Percentiles rank a stretch among this genome's conserved stretches.
Conservation (phyloP, 495 filamentous ascomycete genomes). For the Annulohypoxylon maeteangense region DNA sequence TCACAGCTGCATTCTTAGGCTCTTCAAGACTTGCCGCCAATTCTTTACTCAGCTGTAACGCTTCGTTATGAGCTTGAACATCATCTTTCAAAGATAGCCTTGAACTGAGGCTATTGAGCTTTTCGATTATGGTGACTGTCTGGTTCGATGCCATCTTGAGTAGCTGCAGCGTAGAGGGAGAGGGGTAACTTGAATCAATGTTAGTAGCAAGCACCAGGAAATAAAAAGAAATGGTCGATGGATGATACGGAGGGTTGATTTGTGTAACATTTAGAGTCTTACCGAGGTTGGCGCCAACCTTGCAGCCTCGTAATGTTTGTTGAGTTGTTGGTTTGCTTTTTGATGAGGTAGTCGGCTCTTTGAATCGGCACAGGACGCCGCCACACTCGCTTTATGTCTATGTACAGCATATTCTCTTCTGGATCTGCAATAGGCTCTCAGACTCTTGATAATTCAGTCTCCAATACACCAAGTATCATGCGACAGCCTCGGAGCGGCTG, state of each 20-base stretch:
- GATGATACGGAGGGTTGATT: no score
- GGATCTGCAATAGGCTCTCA: no score
- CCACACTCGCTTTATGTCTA: no score
- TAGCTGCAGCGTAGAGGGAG: not conserved
- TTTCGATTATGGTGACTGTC: slow-evolving; percentile 10
- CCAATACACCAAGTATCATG: not conserved
- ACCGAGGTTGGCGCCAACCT: no score
- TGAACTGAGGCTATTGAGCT: not conserved
- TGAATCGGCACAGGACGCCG: no score
- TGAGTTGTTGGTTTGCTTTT: no score
- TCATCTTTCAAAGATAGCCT: slow-evolving; percentile 2
- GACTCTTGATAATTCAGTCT: not conserved
- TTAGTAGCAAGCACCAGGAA: no score
- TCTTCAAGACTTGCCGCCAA: slow-evolving; percentile 32
- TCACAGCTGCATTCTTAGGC: slow-evolving; percentile 34
- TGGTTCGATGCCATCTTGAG: not conserved
- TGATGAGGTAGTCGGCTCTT: no score
- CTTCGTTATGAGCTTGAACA: slow-evolving; percentile 22
- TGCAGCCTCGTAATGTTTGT: no score
- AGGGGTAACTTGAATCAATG: not conserved
- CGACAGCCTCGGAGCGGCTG: not conserved
- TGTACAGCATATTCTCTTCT: no score
- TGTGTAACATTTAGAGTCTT: no score
- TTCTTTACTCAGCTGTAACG: slow-evolving; percentile 24
- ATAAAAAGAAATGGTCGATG: no score